Percentiles rank a stretch among this genome's conserved stretches.
Evolutionary conservation across 345 rosid species (phyloP).

Genomic region (Lenwebbia sp.): DNA sequence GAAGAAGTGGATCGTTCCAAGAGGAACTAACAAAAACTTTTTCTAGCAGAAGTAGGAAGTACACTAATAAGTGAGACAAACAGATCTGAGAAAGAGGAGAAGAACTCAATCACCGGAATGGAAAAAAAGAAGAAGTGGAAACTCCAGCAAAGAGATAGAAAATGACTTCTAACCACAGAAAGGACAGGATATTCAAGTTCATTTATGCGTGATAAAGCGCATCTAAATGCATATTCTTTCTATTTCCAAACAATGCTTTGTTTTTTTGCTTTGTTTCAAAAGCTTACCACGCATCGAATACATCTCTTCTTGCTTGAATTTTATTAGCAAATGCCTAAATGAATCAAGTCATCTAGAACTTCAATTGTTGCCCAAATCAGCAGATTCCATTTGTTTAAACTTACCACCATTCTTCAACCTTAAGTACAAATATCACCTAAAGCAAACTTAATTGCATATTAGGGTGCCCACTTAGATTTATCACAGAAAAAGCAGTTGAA

Average conservation of each 20-base stretch:
- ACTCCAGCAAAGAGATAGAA: background rate
- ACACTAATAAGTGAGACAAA: background rate
- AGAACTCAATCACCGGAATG: background rate
- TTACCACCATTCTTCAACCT: background rate
- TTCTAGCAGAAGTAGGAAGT: background rate
- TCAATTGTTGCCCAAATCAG: background rate
- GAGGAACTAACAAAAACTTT: background rate
- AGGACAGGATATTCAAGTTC: background rate
- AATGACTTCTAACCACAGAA: background rate
- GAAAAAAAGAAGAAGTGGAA: background rate
- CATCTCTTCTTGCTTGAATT: background rate
- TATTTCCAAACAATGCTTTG: background rate
- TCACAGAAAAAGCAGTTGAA: background rate
- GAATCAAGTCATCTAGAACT: background rate
- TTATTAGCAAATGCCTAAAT: background rate
- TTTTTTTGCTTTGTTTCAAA: background rate
- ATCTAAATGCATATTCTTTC: background rate
- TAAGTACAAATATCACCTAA: background rate
- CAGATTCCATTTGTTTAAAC: background rate
- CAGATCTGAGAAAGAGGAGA: background rate
- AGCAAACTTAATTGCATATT: background rate
- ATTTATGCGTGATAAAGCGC: background rate
- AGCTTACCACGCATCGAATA: background rate
- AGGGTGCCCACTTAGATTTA: background rate
- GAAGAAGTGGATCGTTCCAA: background rate